Percentiles rank a stretch among this genome's conserved stretches.
phyloP scores from a whole-genome alignment of 805 yeast species.

The Isabelozyma pseudorhagii region DNA sequence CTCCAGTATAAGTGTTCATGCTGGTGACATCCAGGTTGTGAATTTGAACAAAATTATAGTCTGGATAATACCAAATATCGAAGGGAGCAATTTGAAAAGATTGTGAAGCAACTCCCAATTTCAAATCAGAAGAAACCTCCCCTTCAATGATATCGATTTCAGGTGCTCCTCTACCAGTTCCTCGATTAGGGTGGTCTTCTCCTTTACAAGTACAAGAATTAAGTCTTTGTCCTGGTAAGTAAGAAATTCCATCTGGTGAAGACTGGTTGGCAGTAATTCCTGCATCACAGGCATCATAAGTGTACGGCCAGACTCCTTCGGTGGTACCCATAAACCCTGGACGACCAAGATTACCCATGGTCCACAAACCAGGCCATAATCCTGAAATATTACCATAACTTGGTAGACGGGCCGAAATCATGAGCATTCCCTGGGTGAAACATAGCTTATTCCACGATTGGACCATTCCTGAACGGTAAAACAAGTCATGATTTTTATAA shows the following conservation, averaged over 20 bases:
- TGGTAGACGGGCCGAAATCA: slow-evolving; percentile 32
- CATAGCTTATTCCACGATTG: slow-evolving; percentile 40
- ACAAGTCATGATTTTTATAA: slow-evolving; percentile 31
- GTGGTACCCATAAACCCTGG: slow-evolving; percentile 36
- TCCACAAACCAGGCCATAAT: slow-evolving; percentile 43
- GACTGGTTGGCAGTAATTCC: slow-evolving; percentile 42
- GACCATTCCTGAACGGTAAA: slow-evolving; percentile 38
- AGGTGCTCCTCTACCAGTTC: slow-evolving; percentile 40
- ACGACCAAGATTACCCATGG: slow-evolving; percentile 39
- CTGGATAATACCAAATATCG: slow-evolving; percentile 93
- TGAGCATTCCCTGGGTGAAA: slow-evolving; percentile 32
- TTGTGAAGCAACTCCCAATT: slow-evolving; percentile 78
- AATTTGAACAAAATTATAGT: slow-evolving; percentile 74
- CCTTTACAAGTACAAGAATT: slow-evolving; percentile 34
- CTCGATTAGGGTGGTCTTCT: slow-evolving; percentile 36
- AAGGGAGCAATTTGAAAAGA: slow-evolving; percentile 90
- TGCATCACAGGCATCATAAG: slow-evolving; percentile 37
- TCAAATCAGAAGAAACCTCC: slow-evolving; percentile 54
- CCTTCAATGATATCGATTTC: slow-evolving; percentile 93
- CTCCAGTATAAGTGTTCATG: slow-evolving; percentile 89
- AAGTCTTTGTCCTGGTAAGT: slow-evolving; percentile 37
- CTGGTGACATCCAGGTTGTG: slow-evolving; percentile 65
- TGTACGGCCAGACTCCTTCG: slow-evolving; percentile 42
- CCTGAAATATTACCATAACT: slow-evolving; percentile 36
- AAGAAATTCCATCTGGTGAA: slow-evolving; percentile 39